These are phyloP conservation scores for Porphyra umbilicalis DNA, from an alignment of 31 red algal genomes.

Conservation along the genomic window DNA sequence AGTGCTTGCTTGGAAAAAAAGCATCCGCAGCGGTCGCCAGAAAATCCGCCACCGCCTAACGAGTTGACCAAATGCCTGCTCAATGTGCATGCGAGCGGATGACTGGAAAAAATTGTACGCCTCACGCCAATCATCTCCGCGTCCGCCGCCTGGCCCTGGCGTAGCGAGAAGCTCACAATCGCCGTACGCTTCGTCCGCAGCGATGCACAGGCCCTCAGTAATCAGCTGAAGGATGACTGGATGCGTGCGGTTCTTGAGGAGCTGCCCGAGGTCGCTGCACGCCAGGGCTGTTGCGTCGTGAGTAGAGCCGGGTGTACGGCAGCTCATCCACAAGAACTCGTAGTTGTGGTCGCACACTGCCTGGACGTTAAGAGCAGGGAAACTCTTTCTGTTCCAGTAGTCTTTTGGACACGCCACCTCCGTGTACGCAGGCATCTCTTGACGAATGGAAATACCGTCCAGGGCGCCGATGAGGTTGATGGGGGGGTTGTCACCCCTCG, in stretches of 20 bases:
- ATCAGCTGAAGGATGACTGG: background rate
- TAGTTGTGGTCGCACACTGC: no score
- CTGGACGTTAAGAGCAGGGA: no score
- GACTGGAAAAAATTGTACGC: conserved; percentile 30
- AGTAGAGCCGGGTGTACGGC: conserved; percentile 4
- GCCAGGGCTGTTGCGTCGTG: conserved; percentile 11
- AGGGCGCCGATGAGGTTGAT: no score
- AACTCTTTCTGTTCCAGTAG: no score
- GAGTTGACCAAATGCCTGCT: conserved; percentile 20
- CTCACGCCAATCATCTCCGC: conserved; percentile 7
- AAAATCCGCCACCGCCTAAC: conserved; percentile 12
- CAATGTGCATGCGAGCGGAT: conserved; percentile 7
- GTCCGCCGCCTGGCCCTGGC: conserved; percentile 4
- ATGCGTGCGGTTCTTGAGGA: background rate
- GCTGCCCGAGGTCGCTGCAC: background rate
- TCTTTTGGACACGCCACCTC: no score
- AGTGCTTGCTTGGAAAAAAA: background rate
- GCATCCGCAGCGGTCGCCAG: background rate
- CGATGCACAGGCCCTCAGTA: conserved; percentile 11
- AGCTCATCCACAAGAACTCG: background rate
- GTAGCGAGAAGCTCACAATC: conserved; percentile 8
- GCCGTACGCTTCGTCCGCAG: conserved; percentile 19
- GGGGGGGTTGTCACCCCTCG: no score
- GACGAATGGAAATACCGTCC: no score
- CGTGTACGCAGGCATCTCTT: no score